These are phyloP conservation scores for Globisporangium acanthophoron DNA, from an alignment of 352 stramenopile genomes.

Conservation along the genomic window DNA sequence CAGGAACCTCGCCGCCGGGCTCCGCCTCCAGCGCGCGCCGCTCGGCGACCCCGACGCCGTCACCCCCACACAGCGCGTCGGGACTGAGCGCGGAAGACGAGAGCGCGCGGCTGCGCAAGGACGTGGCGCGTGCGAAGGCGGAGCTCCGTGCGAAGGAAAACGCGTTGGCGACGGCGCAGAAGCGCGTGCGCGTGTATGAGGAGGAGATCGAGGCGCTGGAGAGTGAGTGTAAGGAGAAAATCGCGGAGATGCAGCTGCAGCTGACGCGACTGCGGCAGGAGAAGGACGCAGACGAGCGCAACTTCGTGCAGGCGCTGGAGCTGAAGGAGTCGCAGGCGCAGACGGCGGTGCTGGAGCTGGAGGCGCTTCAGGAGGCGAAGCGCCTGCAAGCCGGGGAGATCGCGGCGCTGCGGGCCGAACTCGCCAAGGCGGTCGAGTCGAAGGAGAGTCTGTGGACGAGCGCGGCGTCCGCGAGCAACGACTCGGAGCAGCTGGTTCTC, in stretches of 20 bases:
- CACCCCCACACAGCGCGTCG: conserved; percentile 10
- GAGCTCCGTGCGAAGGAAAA: conserved; percentile 67
- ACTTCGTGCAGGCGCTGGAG: conserved; percentile 67
- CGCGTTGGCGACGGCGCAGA: conserved; percentile 41
- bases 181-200: conserved; percentile 59
- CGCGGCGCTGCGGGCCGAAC: conserved; percentile 34
- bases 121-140: conserved; percentile 38
- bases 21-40: conserved; percentile 23
- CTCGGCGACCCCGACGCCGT: conserved; percentile 22
- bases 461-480: conserved; percentile 56
- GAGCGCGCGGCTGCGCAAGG: conserved; percentile 36
- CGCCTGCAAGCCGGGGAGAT: conserved; percentile 31
- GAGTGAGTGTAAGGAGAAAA: conserved; percentile 63
- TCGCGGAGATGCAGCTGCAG: conserved; percentile 54
- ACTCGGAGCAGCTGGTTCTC: conserved; percentile 57
- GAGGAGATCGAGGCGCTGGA: conserved; percentile 77
- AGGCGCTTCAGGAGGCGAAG: conserved; percentile 30
- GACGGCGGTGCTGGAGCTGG: conserved; percentile 36
- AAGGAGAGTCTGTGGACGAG: conserved; percentile 70
- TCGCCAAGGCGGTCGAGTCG: conserved; percentile 43
- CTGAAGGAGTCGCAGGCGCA: conserved; percentile 66
- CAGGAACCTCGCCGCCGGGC: conserved; percentile 15
- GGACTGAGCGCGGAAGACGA: conserved; percentile 18
- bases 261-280: conserved; percentile 44
- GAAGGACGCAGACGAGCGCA: conserved; percentile 62